Base-by-base conservation (phyloP, 192 early-diverging fungal genomes). In the Rhizoclosmatium globosum region DNA sequence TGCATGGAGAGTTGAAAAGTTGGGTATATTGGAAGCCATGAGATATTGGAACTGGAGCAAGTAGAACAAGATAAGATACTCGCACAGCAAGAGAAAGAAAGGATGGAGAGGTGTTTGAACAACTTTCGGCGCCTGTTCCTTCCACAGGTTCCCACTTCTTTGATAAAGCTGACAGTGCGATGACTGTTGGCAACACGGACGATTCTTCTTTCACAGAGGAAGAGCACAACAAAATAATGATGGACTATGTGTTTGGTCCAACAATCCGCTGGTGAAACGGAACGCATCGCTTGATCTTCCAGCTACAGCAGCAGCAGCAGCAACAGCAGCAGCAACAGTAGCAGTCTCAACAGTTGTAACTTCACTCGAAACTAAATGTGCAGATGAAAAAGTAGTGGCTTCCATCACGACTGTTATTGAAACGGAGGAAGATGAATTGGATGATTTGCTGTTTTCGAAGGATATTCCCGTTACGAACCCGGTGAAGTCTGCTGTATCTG, bases 41-140 rank as follows among this genome's bases (percentile, higher is more conserved):
- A 21, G 66, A 19, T 68, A 0, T 42, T 68, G 31, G 66, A 68
- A 68, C 44, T 68, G 2, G 66, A 68, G 45, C 66, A 68, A 46
- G 61, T n/a, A 19, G 62, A 1, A 64, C 41, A 64, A 64, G 2
- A 38, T 41, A 64, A 23, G 7, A 64, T 50, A 4, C 15, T 50
- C 6, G 48, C 48, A 15, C 15, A 9, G 48, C 6, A 50, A 50
- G 48, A 50, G 15, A 50, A 50, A 50, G 48, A 50, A 50, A 15
- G 15, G 48, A n/a, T n/a, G n/a, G n/a, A n/a, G n/a, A n/a, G n/a
- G n/a, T n/a, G n/a, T n/a, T n/a, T n/a, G n/a, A n/a, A n/a, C n/a
- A n/a, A n/a, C n/a, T n/a, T n/a, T n/a, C n/a, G n/a, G n/a, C n/a
- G n/a, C n/a, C n/a, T n/a, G n/a, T n/a, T n/a, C n/a, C n/a, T n/a